Evolutionary conservation across 2,329 filamentous ascomycete genomes (phyloP).

Genomic region (Geosmithia morbida): DNA sequence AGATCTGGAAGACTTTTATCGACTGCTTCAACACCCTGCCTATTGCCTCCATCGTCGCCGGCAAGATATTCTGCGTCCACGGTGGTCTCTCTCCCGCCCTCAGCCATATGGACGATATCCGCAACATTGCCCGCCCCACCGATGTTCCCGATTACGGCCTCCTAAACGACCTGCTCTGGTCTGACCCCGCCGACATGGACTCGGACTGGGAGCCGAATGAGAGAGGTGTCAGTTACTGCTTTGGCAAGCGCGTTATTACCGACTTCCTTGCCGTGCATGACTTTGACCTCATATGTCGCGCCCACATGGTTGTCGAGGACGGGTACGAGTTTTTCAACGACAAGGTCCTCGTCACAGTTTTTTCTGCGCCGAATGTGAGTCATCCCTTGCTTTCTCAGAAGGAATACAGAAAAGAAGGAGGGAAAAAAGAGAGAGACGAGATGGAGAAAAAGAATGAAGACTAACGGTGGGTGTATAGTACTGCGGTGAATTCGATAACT

Average conservation of each 20-base stretch:
- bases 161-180: constrained; percentile 92
- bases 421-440: background rate
- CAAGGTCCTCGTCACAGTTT: constrained; percentile 86
- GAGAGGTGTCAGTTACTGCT: constrained; percentile 93
- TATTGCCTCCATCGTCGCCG: constrained; percentile 90
- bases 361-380: constrained; percentile 91
- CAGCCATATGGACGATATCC: constrained; percentile 95
- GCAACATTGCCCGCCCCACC: constrained; percentile 86
- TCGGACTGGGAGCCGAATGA: constrained; percentile 97
- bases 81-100: constrained; percentile 86
- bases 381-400: background rate
- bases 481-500: constrained; percentile 97
- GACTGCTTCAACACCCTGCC: constrained; percentile 94
- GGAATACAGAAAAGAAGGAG: too few relatives aligned
- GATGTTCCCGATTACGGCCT: constrained; percentile 95
- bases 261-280: constrained; percentile 91
- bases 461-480: constrained; percentile 45
- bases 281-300: constrained; percentile 92
- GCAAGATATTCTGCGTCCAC: constrained; percentile 96
- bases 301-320: constrained; percentile 98
- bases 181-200: constrained; percentile 95
- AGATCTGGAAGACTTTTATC: constrained; percentile 96
- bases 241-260: constrained; percentile 95
- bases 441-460: background rate
- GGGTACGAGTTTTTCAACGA: constrained; percentile 99